A percentile compares a stretch with the other conserved stretches of the same genome.
These are phyloP conservation scores for Fistulinella staudtii DNA, from an alignment of 1,284 basidiomycete species.

Conservation along the genomic window DNA sequence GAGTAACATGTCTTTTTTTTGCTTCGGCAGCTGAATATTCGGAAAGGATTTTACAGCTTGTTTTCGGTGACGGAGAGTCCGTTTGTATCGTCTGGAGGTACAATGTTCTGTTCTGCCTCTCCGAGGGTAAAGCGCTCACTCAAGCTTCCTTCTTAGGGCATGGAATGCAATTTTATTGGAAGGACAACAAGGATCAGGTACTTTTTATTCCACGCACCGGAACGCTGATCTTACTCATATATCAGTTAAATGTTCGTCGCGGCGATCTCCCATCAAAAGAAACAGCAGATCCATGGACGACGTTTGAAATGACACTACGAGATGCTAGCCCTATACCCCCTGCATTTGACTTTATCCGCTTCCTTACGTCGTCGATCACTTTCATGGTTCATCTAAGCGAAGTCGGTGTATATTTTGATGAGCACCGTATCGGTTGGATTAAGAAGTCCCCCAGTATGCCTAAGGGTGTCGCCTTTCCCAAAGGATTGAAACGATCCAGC, in stretches of 20 bases:
- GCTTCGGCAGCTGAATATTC: not conserved
- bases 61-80: conserved; percentile 91
- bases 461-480: conserved; percentile 50
- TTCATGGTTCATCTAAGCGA: conserved; percentile 85
- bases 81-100: conserved; percentile 85
- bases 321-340: conserved; percentile 81
- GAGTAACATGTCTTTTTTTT: conserved; percentile 26
- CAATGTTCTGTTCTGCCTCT: conserved; percentile 2
- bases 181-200: conserved; percentile 83
- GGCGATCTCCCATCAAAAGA: conserved; percentile 55
- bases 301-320: conserved; percentile 87
- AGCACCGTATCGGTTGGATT: conserved; percentile 71
- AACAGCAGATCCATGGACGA: conserved; percentile 66
- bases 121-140: not conserved
- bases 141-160: conserved; percentile 44
- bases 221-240: too few species aligned
- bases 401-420: conserved; percentile 80
- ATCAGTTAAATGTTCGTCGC: conserved; percentile 71
- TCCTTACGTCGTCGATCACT: conserved; percentile 89
- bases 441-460: conserved; percentile 66
- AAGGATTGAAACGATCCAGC: conserved; percentile 19
- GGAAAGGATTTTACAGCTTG: conserved; percentile 70
- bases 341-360: conserved; percentile 84
- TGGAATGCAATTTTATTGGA: conserved; percentile 99
- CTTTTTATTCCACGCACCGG: too few species aligned